Conservation (phyloP, 441 rosid genomes). For the Pelargonium citronellum region DNA sequence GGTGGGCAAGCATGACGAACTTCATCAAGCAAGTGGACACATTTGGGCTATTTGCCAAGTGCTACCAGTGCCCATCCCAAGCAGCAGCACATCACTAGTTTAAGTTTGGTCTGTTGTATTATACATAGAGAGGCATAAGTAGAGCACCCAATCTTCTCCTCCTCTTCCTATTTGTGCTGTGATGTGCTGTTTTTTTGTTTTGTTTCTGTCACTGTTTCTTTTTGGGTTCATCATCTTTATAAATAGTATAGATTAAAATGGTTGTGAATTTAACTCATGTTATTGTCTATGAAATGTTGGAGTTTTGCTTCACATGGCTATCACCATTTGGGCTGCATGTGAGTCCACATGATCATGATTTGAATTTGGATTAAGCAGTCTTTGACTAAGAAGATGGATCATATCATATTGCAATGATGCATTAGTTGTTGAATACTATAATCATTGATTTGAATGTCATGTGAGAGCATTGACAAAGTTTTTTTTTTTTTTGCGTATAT, state of each 20-base stretch:
- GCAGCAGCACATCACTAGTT: conserved; percentile 27
- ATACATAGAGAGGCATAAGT: not conserved
- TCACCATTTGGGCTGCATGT: not conserved
- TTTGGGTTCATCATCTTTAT: too few species aligned
- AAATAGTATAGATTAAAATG: too few species aligned
- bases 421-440: too few species aligned
- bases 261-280: not conserved
- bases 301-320: not conserved
- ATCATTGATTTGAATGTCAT: too few species aligned
- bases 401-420: too few species aligned
- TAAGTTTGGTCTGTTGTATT: not conserved
- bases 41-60: conserved; percentile 57
- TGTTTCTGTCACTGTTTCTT: too few species aligned
- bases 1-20: conserved; percentile 55
- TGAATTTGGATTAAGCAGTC: not conserved
- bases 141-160: too few species aligned
- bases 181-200: too few species aligned
- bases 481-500: too few species aligned
- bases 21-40: conserved; percentile 49
- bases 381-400: too few species aligned
- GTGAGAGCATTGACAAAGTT: too few species aligned
- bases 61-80: conserved; percentile 46
- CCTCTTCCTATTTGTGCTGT: too few species aligned
- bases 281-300: not conserved
- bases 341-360: not conserved